Evolutionary conservation across 2,329 filamentous ascomycete species (phyloP), one percentile per base, ranked within the genome.

Genomic region (Mollisiaceae sp.): DNA sequence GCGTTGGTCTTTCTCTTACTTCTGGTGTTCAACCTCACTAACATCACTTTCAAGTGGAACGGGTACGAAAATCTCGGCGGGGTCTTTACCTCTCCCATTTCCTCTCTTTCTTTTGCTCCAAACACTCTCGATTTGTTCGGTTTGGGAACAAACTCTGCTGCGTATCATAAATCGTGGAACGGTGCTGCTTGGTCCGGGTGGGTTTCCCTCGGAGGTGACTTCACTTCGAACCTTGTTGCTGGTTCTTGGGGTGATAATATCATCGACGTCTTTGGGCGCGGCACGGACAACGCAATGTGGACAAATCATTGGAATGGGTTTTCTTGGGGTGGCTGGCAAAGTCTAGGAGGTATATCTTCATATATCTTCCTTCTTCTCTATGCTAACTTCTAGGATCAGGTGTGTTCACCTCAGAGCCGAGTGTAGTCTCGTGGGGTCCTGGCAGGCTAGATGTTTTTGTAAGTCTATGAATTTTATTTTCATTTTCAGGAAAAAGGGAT

Each of bases 211-310:
- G 70, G 69, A 14, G 68, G 68, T 2, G 54, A 69, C n/a, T 72
- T 70, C 36, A 69, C 61, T 15, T 70, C 65, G 36, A 59, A 66
- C 36, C 68, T 69, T 27, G 63, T 55, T 20, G 71, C 68, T 60
- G 65, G 71, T 8, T 68, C 66, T 12, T 72, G 70, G 70, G 68
- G 61, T 4, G 41, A 58, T 4, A 70, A 70, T 43, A 50, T 66
- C 54, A 65, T 72, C 9, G 70, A 72, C 50, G 64, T 71, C 15
- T 73, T 72, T 41, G 71, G 66, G 12, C 43, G 67, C 12, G 69
- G 71, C 6, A 69, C 66, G 18, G 67, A 73, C 56, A 66, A 65
- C n/a, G 64, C 32, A 2, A 20, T 60, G 43, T 66, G 60, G 22
- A 57, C 60, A 15, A 63, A 66, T 18, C 52, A 55, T 55, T 55